Percentiles rank a stretch among this genome's conserved stretches.
phyloP scores from a whole-genome alignment of 441 rosid species.

The Pelargonium australe region DNA sequence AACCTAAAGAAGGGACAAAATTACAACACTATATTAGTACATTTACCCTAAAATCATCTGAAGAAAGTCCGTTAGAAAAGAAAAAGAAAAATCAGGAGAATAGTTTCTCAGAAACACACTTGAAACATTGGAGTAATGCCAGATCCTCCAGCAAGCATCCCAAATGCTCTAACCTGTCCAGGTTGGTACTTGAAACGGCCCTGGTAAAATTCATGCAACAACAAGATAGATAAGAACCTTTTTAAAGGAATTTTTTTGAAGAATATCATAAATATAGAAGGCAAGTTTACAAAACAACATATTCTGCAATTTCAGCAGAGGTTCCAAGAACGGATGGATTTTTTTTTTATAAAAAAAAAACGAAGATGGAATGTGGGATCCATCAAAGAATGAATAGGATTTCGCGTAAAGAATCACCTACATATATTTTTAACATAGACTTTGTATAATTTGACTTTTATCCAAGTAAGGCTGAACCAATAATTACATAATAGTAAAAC shows the following conservation, averaged over 20 bases:
- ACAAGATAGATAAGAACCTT: background rate
- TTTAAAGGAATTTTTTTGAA: background rate
- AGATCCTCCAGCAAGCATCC: slow-evolving; percentile 24
- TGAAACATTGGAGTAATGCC: slow-evolving; percentile 28
- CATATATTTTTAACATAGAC: no score
- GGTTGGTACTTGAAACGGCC: slow-evolving; percentile 22
- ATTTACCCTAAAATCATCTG: background rate
- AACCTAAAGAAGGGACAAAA: slow-evolving; percentile 7
- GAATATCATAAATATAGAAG: no score
- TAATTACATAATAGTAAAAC: no score
- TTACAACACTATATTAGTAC: no score
- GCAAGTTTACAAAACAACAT: background rate
- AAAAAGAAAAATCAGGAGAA: background rate
- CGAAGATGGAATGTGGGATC: no score
- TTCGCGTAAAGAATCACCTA: no score
- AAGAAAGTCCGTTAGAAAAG: background rate
- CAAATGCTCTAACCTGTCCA: slow-evolving; percentile 16
- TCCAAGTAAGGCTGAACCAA: no score
- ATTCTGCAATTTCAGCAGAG: no score
- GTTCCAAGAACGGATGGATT: no score
- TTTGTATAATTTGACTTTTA: no score
- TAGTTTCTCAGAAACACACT: background rate
- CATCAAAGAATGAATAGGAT: no score
- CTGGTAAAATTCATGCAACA: slow-evolving; percentile 3
- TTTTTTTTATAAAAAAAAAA: no score